Conservation (phyloP, 371 early-diverging fungal genomes). For the Saksenaea oblongispora region DNA sequence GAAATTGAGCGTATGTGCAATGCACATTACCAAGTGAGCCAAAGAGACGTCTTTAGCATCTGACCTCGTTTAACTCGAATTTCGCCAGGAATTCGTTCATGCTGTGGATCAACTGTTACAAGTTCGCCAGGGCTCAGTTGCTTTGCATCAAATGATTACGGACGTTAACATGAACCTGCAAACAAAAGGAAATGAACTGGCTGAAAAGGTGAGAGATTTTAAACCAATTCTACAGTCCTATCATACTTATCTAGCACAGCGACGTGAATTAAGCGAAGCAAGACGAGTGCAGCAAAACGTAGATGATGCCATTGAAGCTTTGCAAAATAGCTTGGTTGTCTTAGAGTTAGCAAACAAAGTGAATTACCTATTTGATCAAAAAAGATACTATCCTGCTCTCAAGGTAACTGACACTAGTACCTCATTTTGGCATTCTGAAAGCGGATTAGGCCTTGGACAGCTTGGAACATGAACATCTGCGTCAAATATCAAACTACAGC, state of each 20-base stretch:
- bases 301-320: constrained; percentile 80
- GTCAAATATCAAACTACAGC: constrained; percentile 67
- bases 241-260: constrained; percentile 44
- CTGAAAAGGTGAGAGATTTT: constrained; percentile 66
- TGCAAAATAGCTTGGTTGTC: constrained; percentile 85
- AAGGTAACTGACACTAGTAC: constrained; percentile 49
- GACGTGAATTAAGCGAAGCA: constrained; percentile 86
- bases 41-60: not conserved
- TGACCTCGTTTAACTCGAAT: not conserved
- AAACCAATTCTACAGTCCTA: not conserved
- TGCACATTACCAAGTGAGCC: constrained; percentile 84
- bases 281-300: constrained; percentile 86
- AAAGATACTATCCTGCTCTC: constrained; percentile 90
- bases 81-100: constrained; percentile 89
- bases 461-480: constrained; percentile 71
- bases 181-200: constrained; percentile 72
- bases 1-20: constrained; percentile 98
- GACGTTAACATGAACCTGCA: constrained; percentile 87
- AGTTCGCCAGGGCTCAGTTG: constrained; percentile 87
- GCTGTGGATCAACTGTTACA: constrained; percentile 94
- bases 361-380: constrained; percentile 74
- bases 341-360: constrained; percentile 88
- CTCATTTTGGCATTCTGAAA: not conserved
- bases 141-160: constrained; percentile 80
- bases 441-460: constrained; percentile 72